phyloP scores from a whole-genome alignment of 345 rosid species.

The Bretschneidera sinensis region DNA sequence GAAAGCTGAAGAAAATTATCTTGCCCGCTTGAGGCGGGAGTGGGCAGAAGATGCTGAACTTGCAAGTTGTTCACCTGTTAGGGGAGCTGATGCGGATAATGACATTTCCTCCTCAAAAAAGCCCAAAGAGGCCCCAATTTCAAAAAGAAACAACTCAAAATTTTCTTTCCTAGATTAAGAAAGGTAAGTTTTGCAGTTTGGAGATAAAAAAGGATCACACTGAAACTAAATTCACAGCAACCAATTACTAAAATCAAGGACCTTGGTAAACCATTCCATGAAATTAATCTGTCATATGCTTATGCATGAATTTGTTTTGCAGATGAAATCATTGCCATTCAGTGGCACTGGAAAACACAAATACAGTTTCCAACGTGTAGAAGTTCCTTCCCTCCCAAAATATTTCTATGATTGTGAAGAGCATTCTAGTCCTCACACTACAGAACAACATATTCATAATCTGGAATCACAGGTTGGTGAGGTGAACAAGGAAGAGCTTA shows the following conservation, averaged over 20 bases:
- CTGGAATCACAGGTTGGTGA: slow-evolving; percentile 32
- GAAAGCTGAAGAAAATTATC: slow-evolving; percentile 84
- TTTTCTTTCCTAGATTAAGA: slow-evolving; percentile 67
- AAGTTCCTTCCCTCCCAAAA: slow-evolving; percentile 47
- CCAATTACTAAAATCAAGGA: no score
- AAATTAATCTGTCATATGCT: neutral
- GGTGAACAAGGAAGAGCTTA: slow-evolving; percentile 52
- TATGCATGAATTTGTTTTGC: slow-evolving; percentile 15
- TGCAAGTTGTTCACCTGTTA: neutral
- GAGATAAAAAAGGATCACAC: neutral
- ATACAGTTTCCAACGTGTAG: slow-evolving; percentile 74
- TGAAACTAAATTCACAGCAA: neutral
- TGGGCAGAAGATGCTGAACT: slow-evolving; percentile 49
- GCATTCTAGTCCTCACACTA: slow-evolving; percentile 42
- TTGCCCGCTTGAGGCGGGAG: slow-evolving; percentile 58
- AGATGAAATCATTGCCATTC: slow-evolving; percentile 68
- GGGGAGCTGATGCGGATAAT: slow-evolving; percentile 16
- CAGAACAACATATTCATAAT: slow-evolving; percentile 24
- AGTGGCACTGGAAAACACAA: slow-evolving; percentile 87
- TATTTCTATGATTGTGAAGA: slow-evolving; percentile 86
- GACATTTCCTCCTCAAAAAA: slow-evolving; percentile 13
- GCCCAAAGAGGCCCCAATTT: slow-evolving; percentile 12
- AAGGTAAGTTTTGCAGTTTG: slow-evolving; percentile 52
- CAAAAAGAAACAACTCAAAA: slow-evolving; percentile 38
- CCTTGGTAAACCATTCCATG: no score